Evolutionary conservation across 192 early-diverging fungal genomes (phyloP), one percentile per base, ranked within the genome.

Genomic region (Gonapodya prolifera): DNA sequence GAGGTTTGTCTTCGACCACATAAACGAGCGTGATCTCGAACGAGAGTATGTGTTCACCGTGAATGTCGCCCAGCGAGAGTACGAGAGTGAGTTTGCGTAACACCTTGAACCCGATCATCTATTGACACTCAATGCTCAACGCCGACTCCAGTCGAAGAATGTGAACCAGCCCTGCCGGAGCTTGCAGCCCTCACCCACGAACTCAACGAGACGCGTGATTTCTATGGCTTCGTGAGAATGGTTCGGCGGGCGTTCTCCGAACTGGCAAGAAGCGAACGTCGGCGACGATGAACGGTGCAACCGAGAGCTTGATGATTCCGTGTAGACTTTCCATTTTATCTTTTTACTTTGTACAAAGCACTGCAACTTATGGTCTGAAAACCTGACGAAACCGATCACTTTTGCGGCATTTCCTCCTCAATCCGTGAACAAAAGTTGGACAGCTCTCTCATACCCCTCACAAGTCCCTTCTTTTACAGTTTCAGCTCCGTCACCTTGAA

Each of bases 171-270:
- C 13, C 45, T 91, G n/a, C 77, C 83, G 28, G 82, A 86, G 34
- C 69, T 91, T 29, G 71, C 81, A 1, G 76, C 77, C 1, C 82
- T 85, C 30, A 79, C 91, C 23, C 84, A 83, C 33, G 86, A 81
- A 78, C 77, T 93, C 34, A 91, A 92, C 80, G 75, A 75, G 30
- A 87, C 83, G 30, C 80, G 90, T 28, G 92, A 92, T 77, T 91
- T 93, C 78, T 91, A 87, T 80, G 84, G 83, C 0, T 93, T 93
- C 74, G 75, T 93, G 75, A 93, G 92, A 82, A 83, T 83, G 69
- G 85, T 90, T 61, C 89, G 92, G 1, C 80, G 80, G 35, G 85
- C 82, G 1, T 93, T 93, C 82, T 79, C 80, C 8, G 82, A 88
- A 18, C 74, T 80, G 2, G 75, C 78, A 18, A 86, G 81, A 29